phyloP scores from a whole-genome alignment of 208 protist species.

The Leishmania guyanensis region DNA sequence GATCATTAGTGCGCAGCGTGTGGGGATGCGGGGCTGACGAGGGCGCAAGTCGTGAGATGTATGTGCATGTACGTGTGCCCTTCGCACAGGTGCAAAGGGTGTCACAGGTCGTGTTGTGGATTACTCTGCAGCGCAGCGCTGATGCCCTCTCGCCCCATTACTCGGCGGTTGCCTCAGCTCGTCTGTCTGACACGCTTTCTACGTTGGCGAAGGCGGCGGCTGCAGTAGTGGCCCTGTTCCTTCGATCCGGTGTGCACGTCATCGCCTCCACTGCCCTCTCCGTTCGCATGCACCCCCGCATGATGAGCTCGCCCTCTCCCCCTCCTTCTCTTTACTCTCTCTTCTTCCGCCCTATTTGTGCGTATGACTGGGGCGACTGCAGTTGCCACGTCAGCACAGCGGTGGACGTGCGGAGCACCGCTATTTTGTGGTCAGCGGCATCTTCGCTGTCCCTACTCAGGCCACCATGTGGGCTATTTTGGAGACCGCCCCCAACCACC shows the following conservation, averaged over 20 bases:
- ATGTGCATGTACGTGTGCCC: too few species aligned
- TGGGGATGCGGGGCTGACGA: too few species aligned
- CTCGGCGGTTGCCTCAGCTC: background rate
- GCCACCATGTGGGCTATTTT: background rate
- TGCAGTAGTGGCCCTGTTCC: background rate
- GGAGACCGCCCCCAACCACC: background rate
- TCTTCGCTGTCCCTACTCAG: background rate
- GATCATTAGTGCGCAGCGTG: too few species aligned
- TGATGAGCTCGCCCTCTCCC: background rate
- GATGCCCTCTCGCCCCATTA: background rate
- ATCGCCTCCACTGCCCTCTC: background rate
- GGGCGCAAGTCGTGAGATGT: too few species aligned
- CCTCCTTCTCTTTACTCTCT: background rate
- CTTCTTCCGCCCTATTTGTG: background rate
- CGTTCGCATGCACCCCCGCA: background rate
- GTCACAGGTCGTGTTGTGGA: background rate
- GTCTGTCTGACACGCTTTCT: background rate
- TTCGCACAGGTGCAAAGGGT: too few species aligned
- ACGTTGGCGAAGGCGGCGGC: background rate
- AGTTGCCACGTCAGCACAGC: background rate
- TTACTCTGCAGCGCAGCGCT: background rate
- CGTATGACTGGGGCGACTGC: background rate
- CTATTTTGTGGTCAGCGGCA: background rate
- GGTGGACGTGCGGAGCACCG: background rate
- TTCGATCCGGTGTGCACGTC: background rate